Conservation (phyloP, 177 flowering plant species). For the Telopea speciosissima region DNA sequence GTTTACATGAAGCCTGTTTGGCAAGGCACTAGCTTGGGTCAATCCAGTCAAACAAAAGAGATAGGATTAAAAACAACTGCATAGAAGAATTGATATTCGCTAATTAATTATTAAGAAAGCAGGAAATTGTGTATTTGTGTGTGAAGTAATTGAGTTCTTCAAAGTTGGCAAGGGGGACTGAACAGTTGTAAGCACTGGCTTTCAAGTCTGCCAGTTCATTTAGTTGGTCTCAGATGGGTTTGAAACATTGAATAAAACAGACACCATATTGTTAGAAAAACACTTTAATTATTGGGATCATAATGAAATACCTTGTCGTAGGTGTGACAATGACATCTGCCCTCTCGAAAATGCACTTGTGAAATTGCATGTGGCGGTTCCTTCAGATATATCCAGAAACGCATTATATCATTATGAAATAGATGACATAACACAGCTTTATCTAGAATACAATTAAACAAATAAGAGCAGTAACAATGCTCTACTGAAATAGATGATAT, state of each 20-base stretch:
- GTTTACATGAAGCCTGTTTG: not conserved
- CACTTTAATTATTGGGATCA: not conserved
- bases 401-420: not conserved
- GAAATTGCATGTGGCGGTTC: constrained; percentile 67
- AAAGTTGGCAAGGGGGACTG: not conserved
- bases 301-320: constrained; percentile 60
- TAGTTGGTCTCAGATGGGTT: not conserved
- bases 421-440: no score
- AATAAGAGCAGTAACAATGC: not conserved
- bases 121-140: not conserved
- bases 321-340: constrained; percentile 94
- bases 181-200: not conserved
- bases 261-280: not conserved
- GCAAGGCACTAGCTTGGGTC: not conserved
- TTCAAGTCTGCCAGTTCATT: not conserved
- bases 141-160: not conserved
- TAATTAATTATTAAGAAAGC: no score
- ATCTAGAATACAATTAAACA: not conserved
- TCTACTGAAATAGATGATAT: not conserved
- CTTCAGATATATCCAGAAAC: constrained; percentile 26
- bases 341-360: constrained; percentile 45
- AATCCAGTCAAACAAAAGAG: not conserved
- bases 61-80: not conserved
- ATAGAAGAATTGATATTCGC: not conserved
- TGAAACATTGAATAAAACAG: not conserved